Evolutionary conservation across 1,284 basidiomycete genomes (phyloP).

Genomic region (Trametes pubescens): DNA sequence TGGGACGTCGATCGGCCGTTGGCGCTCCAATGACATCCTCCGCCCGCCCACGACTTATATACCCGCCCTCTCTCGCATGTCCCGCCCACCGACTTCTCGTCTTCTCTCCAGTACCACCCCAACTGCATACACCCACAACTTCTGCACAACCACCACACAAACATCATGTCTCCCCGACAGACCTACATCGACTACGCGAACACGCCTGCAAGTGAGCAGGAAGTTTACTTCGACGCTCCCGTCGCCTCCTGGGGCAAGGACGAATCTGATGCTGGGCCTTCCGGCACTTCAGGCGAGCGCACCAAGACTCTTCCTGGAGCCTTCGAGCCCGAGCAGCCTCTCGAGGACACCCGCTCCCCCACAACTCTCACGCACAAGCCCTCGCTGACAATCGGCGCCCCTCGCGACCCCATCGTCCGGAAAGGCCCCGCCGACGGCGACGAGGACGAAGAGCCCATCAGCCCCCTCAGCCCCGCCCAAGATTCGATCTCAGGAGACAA

Average conservation of each 20-base stretch:
- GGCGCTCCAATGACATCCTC: constrained; percentile 32
- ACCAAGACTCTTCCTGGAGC: constrained; percentile 20
- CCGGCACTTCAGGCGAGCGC: constrained; percentile 19
- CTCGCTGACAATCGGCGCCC: constrained; percentile 16
- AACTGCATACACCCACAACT: neutral
- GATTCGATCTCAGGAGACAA: neutral
- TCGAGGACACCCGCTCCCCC: neutral
- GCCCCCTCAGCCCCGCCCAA: neutral
- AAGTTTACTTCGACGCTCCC: constrained; percentile 52
- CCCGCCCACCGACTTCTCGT: neutral
- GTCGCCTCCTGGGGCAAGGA: constrained; percentile 32
- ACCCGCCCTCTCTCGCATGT: neutral
- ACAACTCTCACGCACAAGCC: constrained; percentile 6
- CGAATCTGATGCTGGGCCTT: constrained; percentile 7
- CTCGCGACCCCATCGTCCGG: constrained; percentile 19
- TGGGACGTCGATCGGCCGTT: constrained; percentile 11
- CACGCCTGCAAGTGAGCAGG: constrained; percentile 46
- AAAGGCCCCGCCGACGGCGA: constrained; percentile 19
- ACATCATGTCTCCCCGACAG: constrained; percentile 7
- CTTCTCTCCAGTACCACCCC: neutral
- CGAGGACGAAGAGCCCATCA: constrained; percentile 6
- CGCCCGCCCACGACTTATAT: constrained; percentile 18
- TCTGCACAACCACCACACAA: neutral
- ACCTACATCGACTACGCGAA: constrained; percentile 33
- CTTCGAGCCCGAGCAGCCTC: constrained; percentile 11